These are phyloP conservation scores for Simplicillium aogashimaense DNA, from an alignment of 2,329 filamentous ascomycete genomes.

Conservation along the genomic window DNA sequence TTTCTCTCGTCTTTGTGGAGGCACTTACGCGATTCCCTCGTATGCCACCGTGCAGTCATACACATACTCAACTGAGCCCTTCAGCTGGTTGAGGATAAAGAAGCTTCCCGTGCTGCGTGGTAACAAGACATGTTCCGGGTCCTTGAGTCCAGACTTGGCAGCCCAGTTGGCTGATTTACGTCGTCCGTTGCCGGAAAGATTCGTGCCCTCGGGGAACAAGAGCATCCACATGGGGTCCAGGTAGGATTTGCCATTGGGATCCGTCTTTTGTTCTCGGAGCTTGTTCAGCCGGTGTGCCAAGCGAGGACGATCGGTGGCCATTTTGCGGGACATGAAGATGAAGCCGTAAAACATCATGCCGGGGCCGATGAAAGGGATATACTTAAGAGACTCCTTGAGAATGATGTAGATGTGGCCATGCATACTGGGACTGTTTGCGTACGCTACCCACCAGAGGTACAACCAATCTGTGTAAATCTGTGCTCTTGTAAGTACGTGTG, in stretches of 20 bases:
- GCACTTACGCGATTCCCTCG: constrained; percentile 78
- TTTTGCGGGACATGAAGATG: constrained; percentile 86
- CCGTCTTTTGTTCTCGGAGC: constrained; percentile 48
- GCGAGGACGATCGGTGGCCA: constrained; percentile 69
- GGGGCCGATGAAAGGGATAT: constrained; percentile 68
- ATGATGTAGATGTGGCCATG: constrained; percentile 87
- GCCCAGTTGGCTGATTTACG: constrained; percentile 67
- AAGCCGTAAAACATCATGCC: constrained; percentile 83
- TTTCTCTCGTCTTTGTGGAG: constrained; percentile 6
- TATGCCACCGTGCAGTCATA: constrained; percentile 96
- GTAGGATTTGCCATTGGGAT: constrained; percentile 43
- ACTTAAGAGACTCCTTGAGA: constrained; percentile 76
- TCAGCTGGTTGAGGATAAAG: constrained; percentile 70
- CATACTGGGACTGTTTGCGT: constrained; percentile 64
- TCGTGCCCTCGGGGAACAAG: constrained; percentile 82
- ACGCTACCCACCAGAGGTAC: constrained; percentile 91
- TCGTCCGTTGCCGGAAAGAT: constrained; percentile 61
- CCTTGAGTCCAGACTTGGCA: constrained; percentile 61
- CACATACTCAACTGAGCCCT: constrained; percentile 66
- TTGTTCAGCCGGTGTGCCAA: constrained; percentile 64
- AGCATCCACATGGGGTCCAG: constrained; percentile 82
- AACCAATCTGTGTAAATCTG: constrained; percentile 84
- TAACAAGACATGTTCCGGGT: constrained; percentile 64
- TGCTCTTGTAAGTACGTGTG: constrained; percentile 11
- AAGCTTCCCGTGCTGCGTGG: constrained; percentile 73